Evolutionary conservation across 2,329 filamentous ascomycete genomes (phyloP).

Genomic region (Lachnellula suecica): DNA sequence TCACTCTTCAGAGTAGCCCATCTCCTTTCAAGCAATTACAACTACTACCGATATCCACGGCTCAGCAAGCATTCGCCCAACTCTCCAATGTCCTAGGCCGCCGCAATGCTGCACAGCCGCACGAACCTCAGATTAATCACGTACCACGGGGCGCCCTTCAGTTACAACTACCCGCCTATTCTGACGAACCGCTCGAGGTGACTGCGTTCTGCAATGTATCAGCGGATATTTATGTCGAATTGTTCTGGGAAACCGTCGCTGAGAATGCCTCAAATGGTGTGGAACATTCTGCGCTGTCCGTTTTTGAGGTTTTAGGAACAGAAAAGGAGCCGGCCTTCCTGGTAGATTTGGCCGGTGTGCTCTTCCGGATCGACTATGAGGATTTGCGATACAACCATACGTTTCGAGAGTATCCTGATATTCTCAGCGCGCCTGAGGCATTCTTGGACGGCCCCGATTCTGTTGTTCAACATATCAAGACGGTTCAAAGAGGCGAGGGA

Average conservation of each 20-base stretch:
- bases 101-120: no score
- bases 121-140: no score
- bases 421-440: conserved; percentile 6
- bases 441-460: conserved; percentile 4
- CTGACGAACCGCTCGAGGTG: conserved; percentile 7
- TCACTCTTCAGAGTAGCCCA: no score
- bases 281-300: conserved; percentile 1
- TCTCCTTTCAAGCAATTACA: no score
- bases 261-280: not conserved
- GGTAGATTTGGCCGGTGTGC: no score
- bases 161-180: not conserved
- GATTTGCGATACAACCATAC: conserved; percentile 13
- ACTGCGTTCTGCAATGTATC: conserved; percentile 9
- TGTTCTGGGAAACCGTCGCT: conserved; percentile 10
- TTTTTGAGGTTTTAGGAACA: conserved; percentile 13
- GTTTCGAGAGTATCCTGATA: conserved; percentile 16
- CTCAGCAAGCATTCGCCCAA: no score
- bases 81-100: no score
- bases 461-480: not conserved
- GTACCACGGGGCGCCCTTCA: no score
- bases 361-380: conserved; percentile 18
- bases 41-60: no score
- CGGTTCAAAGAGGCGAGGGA: conserved; percentile 2
- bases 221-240: conserved; percentile 6
- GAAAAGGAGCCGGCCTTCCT: no score